Evolutionary conservation across 805 yeast genomes (phyloP).

Genomic region (Suhomyces faveliae): DNA sequence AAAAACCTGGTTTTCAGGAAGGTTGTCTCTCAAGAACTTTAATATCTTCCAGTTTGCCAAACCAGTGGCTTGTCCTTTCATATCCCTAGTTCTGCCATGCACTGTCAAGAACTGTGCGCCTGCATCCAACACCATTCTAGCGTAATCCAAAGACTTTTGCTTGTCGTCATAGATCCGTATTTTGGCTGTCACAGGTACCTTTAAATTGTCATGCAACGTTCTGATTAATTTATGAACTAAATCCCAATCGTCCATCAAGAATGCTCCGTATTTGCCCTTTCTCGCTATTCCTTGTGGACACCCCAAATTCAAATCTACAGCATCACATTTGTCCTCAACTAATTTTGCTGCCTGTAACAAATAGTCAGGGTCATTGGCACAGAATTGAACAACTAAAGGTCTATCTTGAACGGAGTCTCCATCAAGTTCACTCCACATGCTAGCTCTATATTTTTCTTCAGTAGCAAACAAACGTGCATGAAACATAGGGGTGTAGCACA

Average conservation of each 20-base stretch:
- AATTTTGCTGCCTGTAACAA: conserved; percentile 75
- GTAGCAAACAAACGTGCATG: conserved; percentile 90
- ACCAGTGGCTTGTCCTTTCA: conserved; percentile 97
- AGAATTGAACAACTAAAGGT: conserved; percentile 90
- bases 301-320: conserved; percentile 92
- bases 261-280: conserved; percentile 94
- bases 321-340: conserved; percentile 86
- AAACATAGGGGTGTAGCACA: conserved; percentile 96
- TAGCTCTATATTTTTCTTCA: conserved; percentile 73
- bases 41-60: conserved; percentile 90
- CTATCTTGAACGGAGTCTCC: conserved; percentile 71
- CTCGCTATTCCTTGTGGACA: conserved; percentile 98
- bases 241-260: conserved; percentile 96
- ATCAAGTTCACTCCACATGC: conserved; percentile 69
- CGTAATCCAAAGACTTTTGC: conserved; percentile 81
- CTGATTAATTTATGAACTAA: conserved; percentile 68
- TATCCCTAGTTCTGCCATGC: conserved; percentile 94
- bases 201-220: conserved; percentile 69
- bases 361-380: conserved; percentile 92
- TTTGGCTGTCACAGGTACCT: conserved; percentile 92
- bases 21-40: conserved; percentile 69
- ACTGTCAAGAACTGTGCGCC: conserved; percentile 96
- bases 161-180: conserved; percentile 85
- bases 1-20: conserved; percentile 78
- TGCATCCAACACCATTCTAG: conserved; percentile 81